Evolutionary conservation across 257 asterid species (phyloP).

Genomic region (Vinca minor): DNA sequence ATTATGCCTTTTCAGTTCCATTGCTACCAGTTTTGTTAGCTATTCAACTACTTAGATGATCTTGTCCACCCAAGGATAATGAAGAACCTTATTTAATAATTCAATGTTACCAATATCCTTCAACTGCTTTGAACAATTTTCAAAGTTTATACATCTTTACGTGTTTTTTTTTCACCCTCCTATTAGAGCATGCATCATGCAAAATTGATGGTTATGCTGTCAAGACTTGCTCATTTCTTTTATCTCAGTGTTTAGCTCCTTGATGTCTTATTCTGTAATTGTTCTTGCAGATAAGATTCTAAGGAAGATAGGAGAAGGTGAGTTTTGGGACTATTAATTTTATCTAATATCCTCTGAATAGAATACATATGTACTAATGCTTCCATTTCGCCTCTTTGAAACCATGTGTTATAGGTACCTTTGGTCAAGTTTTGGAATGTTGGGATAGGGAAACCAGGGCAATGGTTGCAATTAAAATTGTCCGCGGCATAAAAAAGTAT

Average conservation of each 20-base stretch:
- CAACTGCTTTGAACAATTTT: neutral
- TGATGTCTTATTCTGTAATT: conserved; percentile 17
- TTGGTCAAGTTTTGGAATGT: conserved; percentile 51
- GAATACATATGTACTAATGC: neutral
- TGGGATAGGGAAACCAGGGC: conserved; percentile 45
- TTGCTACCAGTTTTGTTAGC: neutral
- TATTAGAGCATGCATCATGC: neutral
- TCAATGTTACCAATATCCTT: neutral
- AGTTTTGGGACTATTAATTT: conserved; percentile 6
- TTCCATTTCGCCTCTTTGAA: conserved; percentile 1
- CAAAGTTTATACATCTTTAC: neutral
- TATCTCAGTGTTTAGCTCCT: neutral
- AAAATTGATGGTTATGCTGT: no score
- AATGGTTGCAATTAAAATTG: conserved; percentile 42
- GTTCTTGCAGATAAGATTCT: conserved; percentile 45
- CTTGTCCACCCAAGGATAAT: neutral
- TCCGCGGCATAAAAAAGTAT: conserved; percentile 45
- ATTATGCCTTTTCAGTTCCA: neutral
- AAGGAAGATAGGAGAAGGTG: conserved; percentile 47
- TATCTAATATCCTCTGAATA: conserved; percentile 6
- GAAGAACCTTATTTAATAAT: neutral
- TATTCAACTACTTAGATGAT: neutral
- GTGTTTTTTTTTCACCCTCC: neutral
- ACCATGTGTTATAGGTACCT: conserved; percentile 30
- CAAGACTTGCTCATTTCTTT: no score